phyloP scores from a whole-genome alignment of 345 rosid species.

The Eucalyptus virginea region DNA sequence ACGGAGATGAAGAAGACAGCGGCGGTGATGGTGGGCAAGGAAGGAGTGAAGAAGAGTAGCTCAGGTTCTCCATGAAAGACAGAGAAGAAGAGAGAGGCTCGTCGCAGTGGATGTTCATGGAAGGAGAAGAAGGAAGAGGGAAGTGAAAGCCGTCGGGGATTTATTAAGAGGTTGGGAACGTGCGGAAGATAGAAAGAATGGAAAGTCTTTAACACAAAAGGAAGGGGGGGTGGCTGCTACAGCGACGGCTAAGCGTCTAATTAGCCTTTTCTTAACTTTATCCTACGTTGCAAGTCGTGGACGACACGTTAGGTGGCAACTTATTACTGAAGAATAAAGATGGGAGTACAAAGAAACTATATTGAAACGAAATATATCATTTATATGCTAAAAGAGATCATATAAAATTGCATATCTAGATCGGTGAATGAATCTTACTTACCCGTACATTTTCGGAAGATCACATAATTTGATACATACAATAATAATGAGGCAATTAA shows the following conservation, averaged over 20 bases:
- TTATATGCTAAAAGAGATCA: background rate
- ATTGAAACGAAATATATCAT: background rate
- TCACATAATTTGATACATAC: background rate
- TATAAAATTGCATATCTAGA: background rate
- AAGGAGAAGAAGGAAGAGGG: background rate
- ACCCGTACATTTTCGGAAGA: background rate
- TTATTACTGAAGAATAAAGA: background rate
- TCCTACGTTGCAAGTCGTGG: constrained; percentile 9
- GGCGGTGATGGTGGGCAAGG: background rate
- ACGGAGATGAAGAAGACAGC: constrained; percentile 6
- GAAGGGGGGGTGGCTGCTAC: background rate
- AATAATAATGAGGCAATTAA: background rate
- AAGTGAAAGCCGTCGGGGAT: background rate
- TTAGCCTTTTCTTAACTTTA: background rate
- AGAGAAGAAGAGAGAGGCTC: background rate
- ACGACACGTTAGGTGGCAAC: constrained; percentile 8
- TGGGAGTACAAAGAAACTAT: background rate
- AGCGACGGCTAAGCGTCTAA: background rate
- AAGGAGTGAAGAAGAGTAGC: background rate
- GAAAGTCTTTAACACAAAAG: background rate
- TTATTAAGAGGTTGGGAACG: background rate
- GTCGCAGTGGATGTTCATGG: background rate
- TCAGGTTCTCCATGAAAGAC: constrained; percentile 1
- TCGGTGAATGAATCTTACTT: background rate
- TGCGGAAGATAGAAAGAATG: background rate